Conservation (phyloP, 192 early-diverging fungal genomes). For the Umbelopsis sp. region DNA sequence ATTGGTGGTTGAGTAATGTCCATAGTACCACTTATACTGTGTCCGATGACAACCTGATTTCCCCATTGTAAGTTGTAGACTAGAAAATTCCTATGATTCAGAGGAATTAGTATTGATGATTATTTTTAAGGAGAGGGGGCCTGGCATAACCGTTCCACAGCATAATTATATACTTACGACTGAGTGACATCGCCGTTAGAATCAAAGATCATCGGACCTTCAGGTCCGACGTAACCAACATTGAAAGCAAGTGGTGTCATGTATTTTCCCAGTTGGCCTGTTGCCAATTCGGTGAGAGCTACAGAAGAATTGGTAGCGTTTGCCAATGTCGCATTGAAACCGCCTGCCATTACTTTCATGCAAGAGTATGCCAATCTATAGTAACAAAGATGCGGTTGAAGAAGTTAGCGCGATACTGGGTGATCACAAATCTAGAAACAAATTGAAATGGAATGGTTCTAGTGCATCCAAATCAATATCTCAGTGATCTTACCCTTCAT, state of each 20-base stretch:
- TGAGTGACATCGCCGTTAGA: slow-evolving; percentile 45
- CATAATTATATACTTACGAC: slow-evolving; percentile 28
- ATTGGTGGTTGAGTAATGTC: slow-evolving; percentile 39
- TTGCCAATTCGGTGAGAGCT: slow-evolving; percentile 32
- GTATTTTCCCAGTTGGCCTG: slow-evolving; percentile 34
- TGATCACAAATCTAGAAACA: too few relatives aligned
- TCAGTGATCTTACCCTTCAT: slow-evolving; percentile 41
- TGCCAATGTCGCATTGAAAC: slow-evolving; percentile 40
- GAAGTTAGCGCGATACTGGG: not conserved
- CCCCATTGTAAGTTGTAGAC: slow-evolving; percentile 46
- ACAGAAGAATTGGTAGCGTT: slow-evolving; percentile 32
- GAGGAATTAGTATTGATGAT: not conserved
- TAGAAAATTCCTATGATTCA: slow-evolving; percentile 44
- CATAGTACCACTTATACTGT: slow-evolving; percentile 38
- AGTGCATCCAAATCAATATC: too few relatives aligned
- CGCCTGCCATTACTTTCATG: slow-evolving; percentile 52
- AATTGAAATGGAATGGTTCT: too few relatives aligned
- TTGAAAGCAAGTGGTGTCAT: slow-evolving; percentile 45
- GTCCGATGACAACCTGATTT: slow-evolving; percentile 33
- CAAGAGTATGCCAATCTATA: slow-evolving; percentile 52
- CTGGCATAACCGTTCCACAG: not conserved
- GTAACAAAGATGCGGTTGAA: not conserved
- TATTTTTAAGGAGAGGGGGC: not conserved
- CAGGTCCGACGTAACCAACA: slow-evolving; percentile 50
- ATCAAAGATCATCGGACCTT: slow-evolving; percentile 50